phyloP scores from a whole-genome alignment of 129 eudicot species.

The Saposhnikovia divaricata region DNA sequence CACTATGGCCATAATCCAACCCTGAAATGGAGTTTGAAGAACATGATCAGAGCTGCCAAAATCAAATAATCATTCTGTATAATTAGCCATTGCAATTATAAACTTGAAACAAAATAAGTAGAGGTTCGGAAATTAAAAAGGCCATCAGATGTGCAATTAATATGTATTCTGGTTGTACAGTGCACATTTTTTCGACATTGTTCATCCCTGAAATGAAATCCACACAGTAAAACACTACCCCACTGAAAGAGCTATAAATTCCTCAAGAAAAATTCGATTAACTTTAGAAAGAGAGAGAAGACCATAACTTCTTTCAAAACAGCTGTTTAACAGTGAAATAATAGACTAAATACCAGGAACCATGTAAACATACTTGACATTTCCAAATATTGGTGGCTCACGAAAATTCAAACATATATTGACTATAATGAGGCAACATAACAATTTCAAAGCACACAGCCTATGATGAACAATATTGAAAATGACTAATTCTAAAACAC shows the following conservation, averaged over 20 bases:
- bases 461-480: conserved; percentile 1
- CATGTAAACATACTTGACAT: background rate
- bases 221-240: background rate
- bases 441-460: background rate
- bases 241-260: background rate
- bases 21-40: conserved; percentile 85
- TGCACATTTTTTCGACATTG: background rate
- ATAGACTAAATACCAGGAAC: background rate
- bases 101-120: background rate
- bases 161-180: background rate
- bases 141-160: background rate
- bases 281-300: background rate
- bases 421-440: background rate
- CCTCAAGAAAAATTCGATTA: background rate
- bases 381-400: background rate
- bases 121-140: background rate
- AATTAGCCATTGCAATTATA: conserved; percentile 5
- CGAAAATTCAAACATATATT: background rate
- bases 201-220: background rate
- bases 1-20: conserved; percentile 99
- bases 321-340: background rate
- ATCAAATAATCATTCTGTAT: conserved; percentile 11
- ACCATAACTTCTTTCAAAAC: background rate
- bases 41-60: conserved; percentile 88
- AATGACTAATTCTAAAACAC: conserved; percentile 15